Conservation (phyloP, 2,329 filamentous ascomycete species). For the Pseudogymnoascus sp. region DNA sequence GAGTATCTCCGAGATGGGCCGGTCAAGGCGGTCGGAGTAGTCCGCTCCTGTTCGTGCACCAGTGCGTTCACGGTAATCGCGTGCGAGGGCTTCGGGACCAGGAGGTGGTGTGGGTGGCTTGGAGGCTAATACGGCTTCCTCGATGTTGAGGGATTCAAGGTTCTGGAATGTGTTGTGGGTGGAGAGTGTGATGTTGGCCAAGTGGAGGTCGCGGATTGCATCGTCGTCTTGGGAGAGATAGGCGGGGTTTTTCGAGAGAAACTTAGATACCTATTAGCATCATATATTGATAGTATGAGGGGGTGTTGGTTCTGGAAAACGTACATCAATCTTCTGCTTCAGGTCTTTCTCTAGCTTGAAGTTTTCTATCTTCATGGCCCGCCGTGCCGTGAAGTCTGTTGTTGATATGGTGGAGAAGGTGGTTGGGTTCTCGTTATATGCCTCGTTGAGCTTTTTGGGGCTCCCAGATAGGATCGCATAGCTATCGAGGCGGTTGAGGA, state of each 20-base stretch:
- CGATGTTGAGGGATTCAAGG: constrained; percentile 79
- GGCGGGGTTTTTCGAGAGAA: constrained; percentile 50
- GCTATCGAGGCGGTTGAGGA: constrained; percentile 66
- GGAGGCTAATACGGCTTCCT: constrained; percentile 71
- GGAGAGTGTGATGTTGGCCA: constrained; percentile 65
- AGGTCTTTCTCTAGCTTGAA: constrained; percentile 82
- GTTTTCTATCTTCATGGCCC: constrained; percentile 77
- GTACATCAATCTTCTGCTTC: constrained; percentile 70
- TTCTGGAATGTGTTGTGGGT: constrained; percentile 76
- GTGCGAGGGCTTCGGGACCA: constrained; percentile 36
- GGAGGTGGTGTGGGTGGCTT: constrained; percentile 51
- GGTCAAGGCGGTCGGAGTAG: constrained; percentile 70
- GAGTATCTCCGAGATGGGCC: constrained; percentile 45
- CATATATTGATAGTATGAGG: constrained; percentile 19
- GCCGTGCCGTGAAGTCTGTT: constrained; percentile 56
- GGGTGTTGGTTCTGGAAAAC: constrained; percentile 37
- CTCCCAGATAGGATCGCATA: constrained; percentile 63
- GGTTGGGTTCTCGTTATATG: constrained; percentile 64
- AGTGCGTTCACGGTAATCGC: constrained; percentile 40
- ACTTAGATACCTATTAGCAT: constrained; percentile 36
- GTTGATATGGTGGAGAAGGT: constrained; percentile 65
- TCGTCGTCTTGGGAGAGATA: constrained; percentile 72
- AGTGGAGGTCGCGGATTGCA: constrained; percentile 67
- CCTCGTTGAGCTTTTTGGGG: constrained; percentile 62
- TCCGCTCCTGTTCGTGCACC: constrained; percentile 35